Evolutionary conservation across 2,329 filamentous ascomycete species (phyloP).

Genomic region (Tolypocladium endophyticum): DNA sequence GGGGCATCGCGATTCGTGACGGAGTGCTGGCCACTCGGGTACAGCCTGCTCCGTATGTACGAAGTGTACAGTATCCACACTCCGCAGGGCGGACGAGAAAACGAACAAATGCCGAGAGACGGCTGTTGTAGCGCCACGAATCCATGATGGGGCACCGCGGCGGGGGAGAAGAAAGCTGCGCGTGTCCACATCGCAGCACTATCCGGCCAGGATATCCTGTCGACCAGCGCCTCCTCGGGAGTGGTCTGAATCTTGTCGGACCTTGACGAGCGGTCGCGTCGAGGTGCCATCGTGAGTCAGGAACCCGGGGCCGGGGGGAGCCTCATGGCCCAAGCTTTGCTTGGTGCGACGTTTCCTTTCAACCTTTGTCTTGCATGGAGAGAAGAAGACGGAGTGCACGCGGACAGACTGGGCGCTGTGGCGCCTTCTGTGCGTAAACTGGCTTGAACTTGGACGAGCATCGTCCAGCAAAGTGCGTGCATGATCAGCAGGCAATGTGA

Average conservation of each 20-base stretch:
- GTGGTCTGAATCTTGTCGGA: not conserved
- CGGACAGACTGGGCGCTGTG: not conserved
- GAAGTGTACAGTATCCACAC: not conserved
- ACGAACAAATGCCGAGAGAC: not conserved
- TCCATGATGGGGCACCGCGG: not conserved
- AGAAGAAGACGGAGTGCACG: not conserved
- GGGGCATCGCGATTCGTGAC: not conserved
- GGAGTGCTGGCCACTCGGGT: not conserved
- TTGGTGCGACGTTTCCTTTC: not conserved
- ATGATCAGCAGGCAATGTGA: not conserved
- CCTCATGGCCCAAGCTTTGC: not conserved
- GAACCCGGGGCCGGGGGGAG: not conserved
- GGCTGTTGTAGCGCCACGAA: not conserved
- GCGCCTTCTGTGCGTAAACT: no score
- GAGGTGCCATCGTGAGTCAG: not conserved
- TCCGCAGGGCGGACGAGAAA: not conserved
- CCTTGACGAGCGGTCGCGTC: not conserved
- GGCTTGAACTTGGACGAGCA: not conserved
- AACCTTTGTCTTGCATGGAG: not conserved
- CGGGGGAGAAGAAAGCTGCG: not conserved
- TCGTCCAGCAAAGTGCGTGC: not conserved
- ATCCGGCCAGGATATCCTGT: not conserved
- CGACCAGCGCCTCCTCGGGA: not conserved
- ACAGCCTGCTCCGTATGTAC: not conserved
- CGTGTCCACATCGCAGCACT: not conserved